These are phyloP conservation scores for Peronospora tabacina DNA, from an alignment of 352 stramenopile species.

Conservation along the genomic window DNA sequence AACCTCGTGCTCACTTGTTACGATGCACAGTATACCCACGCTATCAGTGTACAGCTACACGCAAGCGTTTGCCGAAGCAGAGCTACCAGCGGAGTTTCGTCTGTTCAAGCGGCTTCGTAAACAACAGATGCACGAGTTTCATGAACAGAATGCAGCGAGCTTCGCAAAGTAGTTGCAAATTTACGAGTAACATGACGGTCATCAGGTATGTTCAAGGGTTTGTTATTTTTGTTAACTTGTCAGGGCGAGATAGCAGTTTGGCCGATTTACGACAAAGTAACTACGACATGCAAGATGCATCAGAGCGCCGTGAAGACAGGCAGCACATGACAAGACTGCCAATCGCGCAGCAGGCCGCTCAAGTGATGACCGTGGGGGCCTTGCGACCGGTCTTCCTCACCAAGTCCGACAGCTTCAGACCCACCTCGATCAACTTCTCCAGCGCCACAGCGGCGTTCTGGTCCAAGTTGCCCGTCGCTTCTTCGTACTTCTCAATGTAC, in stretches of 20 bases:
- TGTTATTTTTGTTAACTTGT: constrained; percentile 20
- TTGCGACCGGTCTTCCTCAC: constrained; percentile 90
- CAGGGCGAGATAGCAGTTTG: constrained; percentile 10
- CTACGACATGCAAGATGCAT: constrained; percentile 28
- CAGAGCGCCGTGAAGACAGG: constrained; percentile 12
- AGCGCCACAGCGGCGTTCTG: constrained; percentile 74
- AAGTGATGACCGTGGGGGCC: constrained; percentile 96
- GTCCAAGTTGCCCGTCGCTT: constrained; percentile 71
- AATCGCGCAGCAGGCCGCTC: constrained; percentile 36
- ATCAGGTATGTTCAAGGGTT: constrained; percentile 13
- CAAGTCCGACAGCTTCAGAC: constrained; percentile 90
- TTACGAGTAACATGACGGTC: background rate
- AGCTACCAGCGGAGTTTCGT: constrained; percentile 45
- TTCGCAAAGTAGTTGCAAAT: constrained; percentile 2
- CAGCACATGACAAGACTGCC: constrained; percentile 14
- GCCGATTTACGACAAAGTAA: constrained; percentile 22
- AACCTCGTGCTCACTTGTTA: constrained; percentile 39
- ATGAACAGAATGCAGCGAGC: constrained; percentile 3
- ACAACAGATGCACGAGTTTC: constrained; percentile 17
- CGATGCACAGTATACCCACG: constrained; percentile 32
- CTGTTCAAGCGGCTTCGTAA: constrained; percentile 43
- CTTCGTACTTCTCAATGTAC: constrained; percentile 99
- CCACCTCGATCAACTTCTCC: constrained; percentile 87
- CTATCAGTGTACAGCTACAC: constrained; percentile 43
- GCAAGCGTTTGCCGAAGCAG: constrained; percentile 31